phyloP scores from a whole-genome alignment of 2,329 filamentous ascomycete species.

The Uncinocarpus reesii region DNA sequence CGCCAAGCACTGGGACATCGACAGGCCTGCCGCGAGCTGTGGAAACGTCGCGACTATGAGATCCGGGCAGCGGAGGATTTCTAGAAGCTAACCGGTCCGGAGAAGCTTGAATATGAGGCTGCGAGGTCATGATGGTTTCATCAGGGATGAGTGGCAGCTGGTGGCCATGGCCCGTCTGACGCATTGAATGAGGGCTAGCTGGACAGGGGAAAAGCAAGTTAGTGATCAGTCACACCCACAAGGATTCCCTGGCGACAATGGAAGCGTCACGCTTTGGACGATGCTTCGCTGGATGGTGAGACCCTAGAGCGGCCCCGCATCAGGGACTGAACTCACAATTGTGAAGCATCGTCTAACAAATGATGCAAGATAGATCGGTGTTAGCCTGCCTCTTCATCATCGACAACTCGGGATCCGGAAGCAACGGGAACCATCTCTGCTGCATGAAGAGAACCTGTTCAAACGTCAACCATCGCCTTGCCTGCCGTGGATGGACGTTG shows the following conservation, averaged over 20 bases:
- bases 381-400: conserved; percentile 6
- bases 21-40: conserved; percentile 34
- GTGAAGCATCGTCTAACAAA: conserved; percentile 12
- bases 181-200: conserved; percentile 32
- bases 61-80: conserved; percentile 29
- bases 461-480: background rate
- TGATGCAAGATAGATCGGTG: conserved; percentile 1
- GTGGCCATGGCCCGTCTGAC: conserved; percentile 31
- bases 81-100: conserved; percentile 31
- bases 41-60: conserved; percentile 38
- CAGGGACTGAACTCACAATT: conserved; percentile 12
- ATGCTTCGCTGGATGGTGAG: conserved; percentile 3
- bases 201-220: conserved; percentile 2
- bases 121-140: conserved; percentile 30
- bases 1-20: conserved; percentile 28
- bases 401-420: background rate
- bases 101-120: conserved; percentile 30
- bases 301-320: conserved; percentile 7
- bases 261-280: background rate
- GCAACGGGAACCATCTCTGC: conserved; percentile 1
- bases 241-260: conserved; percentile 1
- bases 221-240: conserved; percentile 2
- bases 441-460: background rate
- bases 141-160: conserved; percentile 35
- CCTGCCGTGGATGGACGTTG: background rate